These are phyloP conservation scores for Pleurotus tuoliensis DNA, from an alignment of 768 basidiomycete genomes.

Conservation along the genomic window DNA sequence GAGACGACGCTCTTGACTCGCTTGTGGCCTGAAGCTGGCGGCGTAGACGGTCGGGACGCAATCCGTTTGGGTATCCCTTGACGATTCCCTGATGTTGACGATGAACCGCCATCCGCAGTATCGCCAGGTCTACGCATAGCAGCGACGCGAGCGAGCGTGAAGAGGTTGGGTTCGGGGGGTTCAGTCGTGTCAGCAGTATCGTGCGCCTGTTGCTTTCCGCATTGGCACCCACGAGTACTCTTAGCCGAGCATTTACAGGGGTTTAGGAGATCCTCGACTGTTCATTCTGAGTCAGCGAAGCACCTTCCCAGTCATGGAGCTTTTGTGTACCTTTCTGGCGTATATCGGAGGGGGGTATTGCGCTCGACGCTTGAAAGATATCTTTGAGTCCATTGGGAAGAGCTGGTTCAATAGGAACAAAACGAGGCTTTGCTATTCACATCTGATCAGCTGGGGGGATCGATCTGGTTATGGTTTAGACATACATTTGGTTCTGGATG, in stretches of 20 bases:
- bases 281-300: too few species aligned
- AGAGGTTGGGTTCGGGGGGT: conserved; percentile 17
- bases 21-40: conserved; percentile 27
- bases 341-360: conserved; percentile 32
- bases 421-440: conserved; percentile 48
- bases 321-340: conserved; percentile 44
- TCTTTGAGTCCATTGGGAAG: conserved; percentile 74
- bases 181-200: conserved; percentile 5
- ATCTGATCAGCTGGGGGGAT: conserved; percentile 4
- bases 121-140: conserved; percentile 22
- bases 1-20: conserved; percentile 10
- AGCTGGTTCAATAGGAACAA: conserved; percentile 66
- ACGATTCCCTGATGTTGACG: conserved; percentile 4
- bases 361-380: conserved; percentile 30
- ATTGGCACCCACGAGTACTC: conserved; percentile 38
- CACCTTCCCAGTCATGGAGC: too few species aligned
- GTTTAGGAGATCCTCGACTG: conserved; percentile 61
- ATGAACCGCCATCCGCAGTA: conserved; percentile 13
- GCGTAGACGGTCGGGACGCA: conserved; percentile 16
- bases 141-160: conserved; percentile 35
- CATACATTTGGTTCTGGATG: conserved; percentile 23
- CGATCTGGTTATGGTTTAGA: not conserved
- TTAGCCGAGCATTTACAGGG: conserved; percentile 53
- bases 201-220: conserved; percentile 30
- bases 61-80: not conserved